phyloP scores from a whole-genome alignment of 108 stramenopile genomes.

The Cylindrotheca closterium region DNA sequence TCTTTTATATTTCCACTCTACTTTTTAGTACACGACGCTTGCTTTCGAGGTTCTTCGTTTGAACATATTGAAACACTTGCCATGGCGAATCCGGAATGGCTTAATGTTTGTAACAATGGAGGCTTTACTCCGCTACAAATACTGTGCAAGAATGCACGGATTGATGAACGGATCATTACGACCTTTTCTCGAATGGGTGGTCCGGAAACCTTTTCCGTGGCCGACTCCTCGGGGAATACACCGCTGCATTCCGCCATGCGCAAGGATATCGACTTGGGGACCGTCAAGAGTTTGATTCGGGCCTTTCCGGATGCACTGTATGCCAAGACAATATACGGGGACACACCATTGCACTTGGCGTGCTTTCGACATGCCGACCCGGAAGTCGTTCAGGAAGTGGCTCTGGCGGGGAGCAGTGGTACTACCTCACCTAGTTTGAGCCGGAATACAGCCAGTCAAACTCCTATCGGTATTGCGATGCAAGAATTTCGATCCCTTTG shows the following conservation, averaged over 20 bases:
- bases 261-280: constrained; percentile 26
- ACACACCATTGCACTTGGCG: constrained; percentile 47
- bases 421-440: constrained; percentile 23
- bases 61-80: constrained; percentile 48
- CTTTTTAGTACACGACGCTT: constrained; percentile 43
- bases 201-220: constrained; percentile 35
- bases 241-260: constrained; percentile 55
- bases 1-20: neutral
- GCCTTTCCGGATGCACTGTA: constrained; percentile 47
- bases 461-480: constrained; percentile 55
- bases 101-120: constrained; percentile 41
- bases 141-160: constrained; percentile 43
- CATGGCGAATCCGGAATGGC: constrained; percentile 46
- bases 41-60: constrained; percentile 40
- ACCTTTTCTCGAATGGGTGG: constrained; percentile 47
- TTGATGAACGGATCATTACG: constrained; percentile 41
- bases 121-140: constrained; percentile 50
- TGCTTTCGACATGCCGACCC: constrained; percentile 32
- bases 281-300: constrained; percentile 39
- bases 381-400: constrained; percentile 42
- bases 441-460: constrained; percentile 46
- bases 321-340: constrained; percentile 44
- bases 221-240: constrained; percentile 44
- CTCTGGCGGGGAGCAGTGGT: constrained; percentile 18
- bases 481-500: constrained; percentile 36